Evolutionary conservation across 2,329 filamentous ascomycete species (phyloP).

Genomic region (Calonectria pauciramosa): DNA sequence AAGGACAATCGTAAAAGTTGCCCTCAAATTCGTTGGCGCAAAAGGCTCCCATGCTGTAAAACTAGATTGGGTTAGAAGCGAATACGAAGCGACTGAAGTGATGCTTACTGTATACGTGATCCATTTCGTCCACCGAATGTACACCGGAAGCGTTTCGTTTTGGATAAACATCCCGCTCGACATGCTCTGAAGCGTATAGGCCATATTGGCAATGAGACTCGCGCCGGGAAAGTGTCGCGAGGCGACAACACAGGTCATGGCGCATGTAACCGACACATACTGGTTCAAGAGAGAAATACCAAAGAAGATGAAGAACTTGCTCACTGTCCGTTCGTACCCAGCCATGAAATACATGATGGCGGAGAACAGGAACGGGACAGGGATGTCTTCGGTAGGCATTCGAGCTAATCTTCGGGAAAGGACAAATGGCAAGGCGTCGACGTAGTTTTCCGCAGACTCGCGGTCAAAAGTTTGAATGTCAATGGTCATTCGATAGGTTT

Average conservation of each 20-base stretch:
- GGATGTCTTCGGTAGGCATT: constrained; percentile 78
- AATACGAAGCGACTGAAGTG: background rate
- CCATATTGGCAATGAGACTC: constrained; percentile 79
- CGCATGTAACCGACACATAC: constrained; percentile 80
- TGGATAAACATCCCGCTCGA: constrained; percentile 85
- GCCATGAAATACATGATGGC: constrained; percentile 84
- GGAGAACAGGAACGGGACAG: constrained; percentile 79
- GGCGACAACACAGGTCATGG: constrained; percentile 75
- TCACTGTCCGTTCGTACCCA: constrained; percentile 74
- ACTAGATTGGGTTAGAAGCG: constrained; percentile 55
- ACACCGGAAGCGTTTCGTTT: constrained; percentile 78
- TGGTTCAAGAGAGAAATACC: constrained; percentile 77
- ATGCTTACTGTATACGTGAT: constrained; percentile 68
- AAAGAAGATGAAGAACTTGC: constrained; percentile 81
- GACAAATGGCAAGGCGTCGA: constrained; percentile 77
- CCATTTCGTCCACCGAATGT: constrained; percentile 84
- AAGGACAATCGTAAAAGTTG: constrained; percentile 80
- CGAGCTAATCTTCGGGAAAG: constrained; percentile 78
- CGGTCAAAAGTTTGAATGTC: constrained; percentile 84
- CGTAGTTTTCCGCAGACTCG: constrained; percentile 80
- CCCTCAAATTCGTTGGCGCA: constrained; percentile 80
- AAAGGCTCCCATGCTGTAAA: constrained; percentile 80
- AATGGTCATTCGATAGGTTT: constrained; percentile 80
- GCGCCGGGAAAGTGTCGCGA: constrained; percentile 78
- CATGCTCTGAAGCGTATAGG: constrained; percentile 80